Evolutionary conservation across 192 early-diverging fungal species (phyloP), one percentile per base, ranked within the genome.

Genomic region (Coemansia furcata): DNA sequence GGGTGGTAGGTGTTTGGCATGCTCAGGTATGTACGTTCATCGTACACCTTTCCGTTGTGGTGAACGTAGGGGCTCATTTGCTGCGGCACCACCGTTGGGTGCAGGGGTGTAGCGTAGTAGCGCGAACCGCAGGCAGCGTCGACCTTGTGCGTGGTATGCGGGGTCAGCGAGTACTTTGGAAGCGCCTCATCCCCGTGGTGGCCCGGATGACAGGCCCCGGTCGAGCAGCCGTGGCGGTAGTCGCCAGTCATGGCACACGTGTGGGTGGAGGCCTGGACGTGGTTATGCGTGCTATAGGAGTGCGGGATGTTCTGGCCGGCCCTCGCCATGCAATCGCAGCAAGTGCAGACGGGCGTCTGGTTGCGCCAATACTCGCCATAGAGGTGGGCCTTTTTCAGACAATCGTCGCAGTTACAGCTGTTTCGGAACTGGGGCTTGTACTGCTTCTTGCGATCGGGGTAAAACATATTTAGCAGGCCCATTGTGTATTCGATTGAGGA

Each of bases 261-360:
- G 55, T 80, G 78, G 12, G 35, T 23, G 1, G 62, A 29, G 6
- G 78, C 72, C 39, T 80, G 78, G 1, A 66, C 66, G 54, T 80
- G 78, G 11, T 46, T 69, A 52, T 68, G 68, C 3, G 78, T 80
- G 60, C 72, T 75, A 37, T 74, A 50, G 12, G 65, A 52, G 35
- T 74, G 72, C 19, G 78, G 73, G 19, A 80, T 67, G 63, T 68
- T 67, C 39, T 66, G 72, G 10, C 78, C 78, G 4, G 78, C 78
- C 12, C 66, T 65, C 6, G 78, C 65, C 78, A 80, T 80, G 59
- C 78, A 80, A 64, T 80, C 78, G 66, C 78, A 80, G 63, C 78
- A 80, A 17, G 69, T 74, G 60, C 78, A 80, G 6, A 74, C 38
- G 10, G 78, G 78, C 12, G 78, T 80, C 35, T 69, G n/a, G 64